These are phyloP conservation scores for Hibiscus syriacus DNA, from an alignment of 345 rosid species.

Conservation along the genomic window DNA sequence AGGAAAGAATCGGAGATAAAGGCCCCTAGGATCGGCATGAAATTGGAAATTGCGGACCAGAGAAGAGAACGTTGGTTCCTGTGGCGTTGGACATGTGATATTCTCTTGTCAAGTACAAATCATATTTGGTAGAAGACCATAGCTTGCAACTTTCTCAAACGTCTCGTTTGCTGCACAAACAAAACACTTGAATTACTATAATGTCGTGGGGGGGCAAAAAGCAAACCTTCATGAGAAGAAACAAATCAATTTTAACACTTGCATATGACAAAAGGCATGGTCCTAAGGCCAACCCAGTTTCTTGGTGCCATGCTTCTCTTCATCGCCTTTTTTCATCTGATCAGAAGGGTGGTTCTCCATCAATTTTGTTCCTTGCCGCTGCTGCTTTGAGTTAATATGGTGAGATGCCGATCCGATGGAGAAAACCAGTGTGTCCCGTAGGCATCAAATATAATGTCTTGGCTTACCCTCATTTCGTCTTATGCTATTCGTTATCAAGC, in stretches of 20 bases:
- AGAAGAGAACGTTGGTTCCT: constrained; percentile 31
- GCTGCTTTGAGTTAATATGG: neutral
- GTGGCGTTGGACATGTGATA: constrained; percentile 30
- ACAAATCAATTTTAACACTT: neutral
- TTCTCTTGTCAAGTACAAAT: constrained; percentile 25
- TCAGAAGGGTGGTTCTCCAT: neutral
- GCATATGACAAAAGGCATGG: constrained; percentile 51
- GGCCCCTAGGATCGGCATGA: constrained; percentile 39
- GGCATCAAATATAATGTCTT: neutral
- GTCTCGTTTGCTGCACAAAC: constrained; percentile 42
- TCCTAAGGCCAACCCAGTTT: constrained; percentile 42
- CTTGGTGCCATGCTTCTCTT: constrained; percentile 2
- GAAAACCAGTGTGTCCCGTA: neutral
- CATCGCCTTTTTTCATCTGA: neutral
- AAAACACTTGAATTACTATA: neutral
- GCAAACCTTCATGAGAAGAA: too few species aligned
- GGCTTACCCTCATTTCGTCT: neutral
- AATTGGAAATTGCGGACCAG: constrained; percentile 33
- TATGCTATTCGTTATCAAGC: neutral
- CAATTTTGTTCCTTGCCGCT: neutral
- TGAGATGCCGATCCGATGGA: neutral
- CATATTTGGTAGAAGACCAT: constrained; percentile 45
- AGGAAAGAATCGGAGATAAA: constrained; percentile 44
- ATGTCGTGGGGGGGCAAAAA: too few species aligned
- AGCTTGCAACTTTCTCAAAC: constrained; percentile 41